Base-by-base conservation (phyloP, 345 rosid genomes). In the Hibiscus tridactylites region DNA sequence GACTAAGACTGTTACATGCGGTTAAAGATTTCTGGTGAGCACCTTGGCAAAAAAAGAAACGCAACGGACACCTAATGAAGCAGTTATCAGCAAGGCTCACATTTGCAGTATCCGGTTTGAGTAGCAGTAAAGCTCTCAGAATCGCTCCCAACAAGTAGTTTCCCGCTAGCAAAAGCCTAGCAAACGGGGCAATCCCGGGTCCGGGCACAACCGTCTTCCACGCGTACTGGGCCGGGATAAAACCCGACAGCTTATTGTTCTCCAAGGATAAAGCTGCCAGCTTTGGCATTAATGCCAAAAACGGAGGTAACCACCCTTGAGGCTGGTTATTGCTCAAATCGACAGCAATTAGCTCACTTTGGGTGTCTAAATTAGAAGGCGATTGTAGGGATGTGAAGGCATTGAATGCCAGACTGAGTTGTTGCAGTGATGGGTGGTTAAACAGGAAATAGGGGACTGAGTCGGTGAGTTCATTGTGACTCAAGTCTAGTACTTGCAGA, bases 121-220 rank as follows among this genome's bases (percentile, higher is more conserved):
- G 80, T 66, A 70, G 75, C 88, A 91, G 65, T 13, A 93, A 78
- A 21, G 82, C 80, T 42, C 80, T 75, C 11, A 97, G 97, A 0
- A 93, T 88, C 2, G 87, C 82, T 21, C 98, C 98, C 67, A 79
- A 85, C 73, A 93, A 69, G 80, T 85, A 93, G 75, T 93, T 93
- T 10, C 96, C 96, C 1, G 93, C 97, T 2, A 93, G 82, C 15
- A 93, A 75, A 0, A 93, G 82, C 80, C 98, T 85, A 54, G 66
- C 84, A 60, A 93, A 88, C 0, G 39, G 39, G 39, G 39, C 5
- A 35, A 35, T 35, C 5, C 39, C 39, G 39, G 39, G 39, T 35
- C 39, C 39, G 6, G 39, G 39, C 39, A 35, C 39, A 35, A 35
- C 39, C 39, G 39, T 35, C 39, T 35, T 35, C 39, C 5, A 35